Evolutionary conservation across 352 stramenopile species (phyloP), one percentile per base, ranked within the genome.

Genomic region (Plasmopara halstedii): DNA sequence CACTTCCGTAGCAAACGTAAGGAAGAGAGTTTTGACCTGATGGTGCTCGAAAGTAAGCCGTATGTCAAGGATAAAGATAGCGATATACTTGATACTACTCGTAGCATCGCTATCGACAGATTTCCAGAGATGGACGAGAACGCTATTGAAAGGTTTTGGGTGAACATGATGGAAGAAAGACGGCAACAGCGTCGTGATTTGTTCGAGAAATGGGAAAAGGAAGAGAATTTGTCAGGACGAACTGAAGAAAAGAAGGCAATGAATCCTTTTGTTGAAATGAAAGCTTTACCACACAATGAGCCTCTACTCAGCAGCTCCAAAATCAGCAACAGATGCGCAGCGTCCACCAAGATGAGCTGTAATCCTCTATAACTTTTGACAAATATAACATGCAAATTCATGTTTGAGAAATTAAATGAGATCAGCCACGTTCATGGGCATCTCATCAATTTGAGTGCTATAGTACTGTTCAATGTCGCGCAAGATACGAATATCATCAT

Each of bases 401-500:
- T n/a, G n/a, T n/a, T n/a, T n/a, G n/a, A n/a, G n/a, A 38, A 46
- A 63, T 76, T 98, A 99, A 77, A 99, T 97, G 64, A 98, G 88
- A 85, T 99, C 96, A 42, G 89, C 93, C 46, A 99, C 94, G 70
- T 99, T 97, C 82, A 97, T 97, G 42, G 97, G 97, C 93, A 99
- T 99, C 75, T 99, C 96, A 56, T 96, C 90, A 62, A 99, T 99
- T 67, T 98, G 88, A 42, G 96, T 99, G 66, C 95, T 97, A 88
- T 99, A 99, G 80, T 99, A 99, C 72, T 97, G 77, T 73, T 99
- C 96, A 61, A 99, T 99, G 80, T 99, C 96, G 63, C 91, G 85
- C 50, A 99, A 73, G 70, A 96, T 95, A 54, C 76, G 82, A 11
- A 97, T 80, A 66, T 99, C 95, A 37, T 98, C 94, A 22, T 95